Evolutionary conservation across 257 asterid species (phyloP), one percentile per base, ranked within the genome.

Genomic region (Apocynum venetum): DNA sequence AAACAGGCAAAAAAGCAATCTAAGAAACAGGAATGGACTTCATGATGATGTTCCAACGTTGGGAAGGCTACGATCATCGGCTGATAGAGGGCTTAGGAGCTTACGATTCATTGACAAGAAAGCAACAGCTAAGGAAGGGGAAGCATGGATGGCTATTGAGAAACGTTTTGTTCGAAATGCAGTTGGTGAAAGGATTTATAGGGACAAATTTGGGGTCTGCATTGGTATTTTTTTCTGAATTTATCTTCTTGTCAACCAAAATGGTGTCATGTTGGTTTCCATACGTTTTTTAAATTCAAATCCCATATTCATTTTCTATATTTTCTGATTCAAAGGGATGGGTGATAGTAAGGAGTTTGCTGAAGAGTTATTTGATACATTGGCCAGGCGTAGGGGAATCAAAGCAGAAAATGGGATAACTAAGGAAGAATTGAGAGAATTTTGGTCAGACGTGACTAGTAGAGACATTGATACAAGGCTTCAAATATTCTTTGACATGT

Each of bases 401-500:
- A 61, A 19, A 59, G 72, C 96, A 4, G 88, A 82, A 55, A 82
- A 90, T 14, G 98, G 98, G 79, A 86, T 95, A 69, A 78, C 46
- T 14, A 31, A 77, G 48, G 79, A 83, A 13, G 84, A 91, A 71
- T 53, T 93, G 17, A 85, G 86, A 76, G 82, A 59, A 38, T 95
- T 95, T 68, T 93, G 98, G 98, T 91, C 86, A 52, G 96, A 93
- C 76, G 89, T 95, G 90, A 89, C 96, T 0, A 88, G 86, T 76
- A 80, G 83, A 4, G 97, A 93, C 61, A 83, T 83, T 59, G 98
- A 95, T 71, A 85, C 90, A 36, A 81, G 98, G 87, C 96, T 95
- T 70, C 96, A 91, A 2, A 92, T 95, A 41, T 95, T 95, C 88
- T 95, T 95, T 83, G 98, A 91, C 89, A 95, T 95, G 98, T 95